Conservation (phyloP, 441 rosid species). For the Flueggea neowawraea region DNA sequence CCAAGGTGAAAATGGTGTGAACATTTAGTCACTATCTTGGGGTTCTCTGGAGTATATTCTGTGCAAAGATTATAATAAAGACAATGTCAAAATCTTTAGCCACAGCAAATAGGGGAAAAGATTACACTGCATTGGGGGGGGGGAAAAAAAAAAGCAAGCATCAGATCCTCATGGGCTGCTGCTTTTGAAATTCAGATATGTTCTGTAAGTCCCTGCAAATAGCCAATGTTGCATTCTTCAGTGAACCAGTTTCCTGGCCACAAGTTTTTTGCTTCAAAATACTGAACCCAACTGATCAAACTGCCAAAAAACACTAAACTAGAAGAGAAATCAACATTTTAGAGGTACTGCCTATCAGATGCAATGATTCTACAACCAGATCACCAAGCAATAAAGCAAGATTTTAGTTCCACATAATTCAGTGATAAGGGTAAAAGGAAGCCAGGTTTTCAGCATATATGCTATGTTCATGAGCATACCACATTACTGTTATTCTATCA, state of each 20-base stretch:
- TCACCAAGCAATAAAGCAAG: too few species aligned
- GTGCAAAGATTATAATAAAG: constrained; percentile 12
- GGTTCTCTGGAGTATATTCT: constrained; percentile 89
- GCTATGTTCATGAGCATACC: too few species aligned
- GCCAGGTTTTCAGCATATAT: too few species aligned
- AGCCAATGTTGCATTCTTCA: neutral
- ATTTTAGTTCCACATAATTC: too few species aligned
- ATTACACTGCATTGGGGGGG: neutral
- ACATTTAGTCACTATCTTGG: constrained; percentile 81
- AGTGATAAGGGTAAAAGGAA: too few species aligned
- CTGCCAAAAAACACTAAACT: too few species aligned
- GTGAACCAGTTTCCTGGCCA: neutral
- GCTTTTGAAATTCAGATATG: neutral
- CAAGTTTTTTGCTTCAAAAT: neutral
- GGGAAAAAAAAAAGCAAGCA: constrained; percentile 1
- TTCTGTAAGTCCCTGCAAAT: constrained; percentile 1
- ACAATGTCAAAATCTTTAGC: neutral
- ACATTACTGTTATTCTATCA: too few species aligned
- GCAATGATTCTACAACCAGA: too few species aligned
- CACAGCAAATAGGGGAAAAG: constrained; percentile 1
- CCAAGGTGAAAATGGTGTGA: constrained; percentile 96
- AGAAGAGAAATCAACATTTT: too few species aligned
- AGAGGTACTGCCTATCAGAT: too few species aligned
- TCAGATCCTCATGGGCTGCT: neutral
- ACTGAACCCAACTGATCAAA: neutral